Percentiles rank a stretch among this genome's conserved stretches.
These are phyloP conservation scores for Alternaria sp. DNA, from an alignment of 2,329 filamentous ascomycete species.

Conservation along the genomic window DNA sequence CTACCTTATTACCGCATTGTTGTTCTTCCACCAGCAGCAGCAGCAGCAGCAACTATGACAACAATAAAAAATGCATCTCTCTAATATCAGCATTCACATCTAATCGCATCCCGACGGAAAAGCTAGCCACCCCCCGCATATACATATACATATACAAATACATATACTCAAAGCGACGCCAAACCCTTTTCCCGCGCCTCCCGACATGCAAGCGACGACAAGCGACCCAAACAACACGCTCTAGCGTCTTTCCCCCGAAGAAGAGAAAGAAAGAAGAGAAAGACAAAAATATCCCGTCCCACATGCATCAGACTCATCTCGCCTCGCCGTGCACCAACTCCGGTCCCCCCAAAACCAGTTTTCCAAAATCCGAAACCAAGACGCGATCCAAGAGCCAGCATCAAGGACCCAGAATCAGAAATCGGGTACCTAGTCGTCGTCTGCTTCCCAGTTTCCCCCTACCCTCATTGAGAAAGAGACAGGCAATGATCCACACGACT, in stretches of 20 bases:
- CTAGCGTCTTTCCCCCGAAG: not conserved
- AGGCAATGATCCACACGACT: conserved; percentile 3
- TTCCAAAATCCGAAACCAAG: conserved; percentile 3
- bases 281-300: not conserved
- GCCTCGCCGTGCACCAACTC: conserved; percentile 2
- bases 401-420: not conserved
- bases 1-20: not conserved
- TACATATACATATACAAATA: too few species aligned
- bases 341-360: not conserved
- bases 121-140: not conserved
- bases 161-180: conserved; percentile 7
- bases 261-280: not conserved
- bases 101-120: not conserved
- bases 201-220: conserved; percentile 14
- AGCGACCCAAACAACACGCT: conserved; percentile 4
- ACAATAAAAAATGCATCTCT: not conserved
- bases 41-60: not conserved
- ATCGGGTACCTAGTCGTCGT: not conserved
- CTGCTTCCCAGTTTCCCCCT: not conserved
- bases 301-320: not conserved
- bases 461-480: not conserved
- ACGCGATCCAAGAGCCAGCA: conserved; percentile 6
- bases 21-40: too few species aligned
- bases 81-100: not conserved
- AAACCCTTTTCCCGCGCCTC: conserved; percentile 2